Base-by-base conservation (phyloP, 1,284 basidiomycete genomes). In the Ustilago xerochloae region DNA sequence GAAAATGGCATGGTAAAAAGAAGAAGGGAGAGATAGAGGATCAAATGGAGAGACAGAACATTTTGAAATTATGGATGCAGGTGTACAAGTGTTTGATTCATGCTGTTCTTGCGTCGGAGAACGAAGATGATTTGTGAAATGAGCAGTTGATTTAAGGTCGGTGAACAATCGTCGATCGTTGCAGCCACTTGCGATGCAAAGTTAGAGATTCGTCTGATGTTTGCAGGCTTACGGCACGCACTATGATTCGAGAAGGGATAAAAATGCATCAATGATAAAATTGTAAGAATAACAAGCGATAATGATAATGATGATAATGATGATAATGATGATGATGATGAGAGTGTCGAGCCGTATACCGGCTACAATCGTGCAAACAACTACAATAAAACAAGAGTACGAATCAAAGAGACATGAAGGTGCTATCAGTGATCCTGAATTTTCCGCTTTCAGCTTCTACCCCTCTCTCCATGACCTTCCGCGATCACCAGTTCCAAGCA, bases 401-500 rank as follows among this genome's bases (percentile, higher is more conserved):
- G 16, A 16, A 8, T 20, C 35, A 30, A 57, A 36, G 16, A 39
- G 15, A 39, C n/a, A n/a, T n/a, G n/a, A n/a, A n/a, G n/a, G n/a
- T 32, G 28, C 18, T 32, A 32, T 30, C n/a, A 8, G 16, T 43
- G 22, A 10, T 6, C 22, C 4, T n/a, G 22, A 43, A 24, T 13
- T 13, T 5, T 20, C 6, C 38, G 18, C 6, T 41, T 18, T 12
- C 9, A 9, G 2, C 18, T 9, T 32, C 63, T 35, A 70, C 4
- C 61, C 68, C 49, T 75, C 73, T 10, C 73, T 57, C 73, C 73
- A 75, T 12, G 68, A 71, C 22, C 73, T 39, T n/a, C 73, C 73
- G 1, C 68, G 56, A 48, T 75, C 73, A 16, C 73, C 73, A 1
- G 73, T 75, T 0, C 73, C 73, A 12, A 75, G 47, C 52, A 84